Percentiles rank a stretch among this genome's conserved stretches.
These are phyloP conservation scores for Zopfia rhizophila DNA, from an alignment of 2,329 filamentous ascomycete genomes.

Conservation along the genomic window DNA sequence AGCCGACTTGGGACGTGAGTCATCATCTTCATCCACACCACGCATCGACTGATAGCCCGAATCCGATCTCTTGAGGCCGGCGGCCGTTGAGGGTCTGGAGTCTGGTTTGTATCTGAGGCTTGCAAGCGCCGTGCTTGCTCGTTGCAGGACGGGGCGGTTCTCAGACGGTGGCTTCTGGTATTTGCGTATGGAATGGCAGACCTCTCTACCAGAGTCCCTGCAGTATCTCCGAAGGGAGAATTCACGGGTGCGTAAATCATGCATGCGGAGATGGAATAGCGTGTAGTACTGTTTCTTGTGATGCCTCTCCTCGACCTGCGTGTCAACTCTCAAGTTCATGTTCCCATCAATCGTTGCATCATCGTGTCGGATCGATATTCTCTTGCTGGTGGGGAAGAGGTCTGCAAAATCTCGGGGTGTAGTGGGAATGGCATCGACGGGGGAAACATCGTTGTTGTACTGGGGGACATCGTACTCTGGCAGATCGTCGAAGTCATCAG, in stretches of 20 bases:
- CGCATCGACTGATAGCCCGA: constrained; percentile 67
- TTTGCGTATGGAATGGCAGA: constrained; percentile 84
- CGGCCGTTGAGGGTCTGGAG: constrained; percentile 54
- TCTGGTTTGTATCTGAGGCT: constrained; percentile 67
- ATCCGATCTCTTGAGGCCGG: constrained; percentile 64
- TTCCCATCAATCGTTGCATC: constrained; percentile 91
- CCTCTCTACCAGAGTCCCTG: constrained; percentile 89
- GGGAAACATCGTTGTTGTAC: constrained; percentile 70
- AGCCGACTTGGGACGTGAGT: constrained; percentile 43
- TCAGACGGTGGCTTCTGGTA: constrained; percentile 66
- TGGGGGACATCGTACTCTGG: constrained; percentile 67
- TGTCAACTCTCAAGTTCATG: constrained; percentile 94
- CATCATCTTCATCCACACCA: constrained; percentile 32
- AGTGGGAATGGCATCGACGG: constrained; percentile 76
- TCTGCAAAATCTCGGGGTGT: constrained; percentile 84
- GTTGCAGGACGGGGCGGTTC: constrained; percentile 63
- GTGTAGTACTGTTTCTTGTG: constrained; percentile 72
- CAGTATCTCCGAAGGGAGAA: constrained; percentile 94
- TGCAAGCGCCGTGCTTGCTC: constrained; percentile 69
- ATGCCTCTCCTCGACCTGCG: constrained; percentile 69
- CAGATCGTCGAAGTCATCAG: constrained; percentile 56
- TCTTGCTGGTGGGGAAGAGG: constrained; percentile 85
- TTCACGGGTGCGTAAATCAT: constrained; percentile 84
- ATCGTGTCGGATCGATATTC: constrained; percentile 86
- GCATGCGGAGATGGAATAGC: constrained; percentile 95